Percentiles rank a stretch among this genome's conserved stretches.
Evolutionary conservation across 1,139 yeast genomes (phyloP).

Genomic region (Pichia sp.): DNA sequence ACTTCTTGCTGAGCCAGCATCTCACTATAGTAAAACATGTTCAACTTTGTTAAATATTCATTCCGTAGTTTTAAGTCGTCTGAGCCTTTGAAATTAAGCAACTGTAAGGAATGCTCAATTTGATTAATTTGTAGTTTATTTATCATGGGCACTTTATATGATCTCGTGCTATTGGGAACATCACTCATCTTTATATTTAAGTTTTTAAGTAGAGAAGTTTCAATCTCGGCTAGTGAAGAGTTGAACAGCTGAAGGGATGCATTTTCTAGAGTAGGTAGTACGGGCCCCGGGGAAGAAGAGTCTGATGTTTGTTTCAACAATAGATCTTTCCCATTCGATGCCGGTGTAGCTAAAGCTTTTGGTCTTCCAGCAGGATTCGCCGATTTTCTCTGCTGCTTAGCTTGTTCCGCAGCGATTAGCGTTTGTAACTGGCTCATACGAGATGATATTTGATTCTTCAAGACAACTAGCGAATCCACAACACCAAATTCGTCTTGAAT

Average conservation of each 20-base stretch:
- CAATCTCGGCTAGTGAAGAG: conserved; percentile 13
- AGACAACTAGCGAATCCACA: conserved; percentile 20
- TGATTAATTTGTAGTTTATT: conserved; percentile 25
- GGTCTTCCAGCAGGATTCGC: neutral
- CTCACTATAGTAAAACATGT: conserved; percentile 29
- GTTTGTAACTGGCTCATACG: conserved; percentile 25
- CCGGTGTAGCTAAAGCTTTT: neutral
- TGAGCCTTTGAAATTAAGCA: conserved; percentile 26
- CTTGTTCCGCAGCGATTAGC: neutral
- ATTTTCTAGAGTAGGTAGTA: neutral
- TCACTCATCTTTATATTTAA: conserved; percentile 19
- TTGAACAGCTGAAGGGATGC: conserved; percentile 7
- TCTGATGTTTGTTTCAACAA: neutral
- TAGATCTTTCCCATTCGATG: neutral
- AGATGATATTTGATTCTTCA: conserved; percentile 22
- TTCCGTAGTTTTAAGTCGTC: conserved; percentile 22
- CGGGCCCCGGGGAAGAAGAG: neutral
- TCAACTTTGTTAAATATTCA: conserved; percentile 24
- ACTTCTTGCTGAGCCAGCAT: conserved; percentile 27
- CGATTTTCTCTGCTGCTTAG: neutral
- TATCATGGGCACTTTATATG: conserved; percentile 22
- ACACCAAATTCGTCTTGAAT: conserved; percentile 22
- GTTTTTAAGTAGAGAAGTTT: conserved; percentile 23
- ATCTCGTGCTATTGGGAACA: conserved; percentile 14
- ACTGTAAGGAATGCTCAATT: conserved; percentile 29